Evolutionary conservation across 768 basidiomycete species (phyloP).

Genomic region (Dioszegia crocea): DNA sequence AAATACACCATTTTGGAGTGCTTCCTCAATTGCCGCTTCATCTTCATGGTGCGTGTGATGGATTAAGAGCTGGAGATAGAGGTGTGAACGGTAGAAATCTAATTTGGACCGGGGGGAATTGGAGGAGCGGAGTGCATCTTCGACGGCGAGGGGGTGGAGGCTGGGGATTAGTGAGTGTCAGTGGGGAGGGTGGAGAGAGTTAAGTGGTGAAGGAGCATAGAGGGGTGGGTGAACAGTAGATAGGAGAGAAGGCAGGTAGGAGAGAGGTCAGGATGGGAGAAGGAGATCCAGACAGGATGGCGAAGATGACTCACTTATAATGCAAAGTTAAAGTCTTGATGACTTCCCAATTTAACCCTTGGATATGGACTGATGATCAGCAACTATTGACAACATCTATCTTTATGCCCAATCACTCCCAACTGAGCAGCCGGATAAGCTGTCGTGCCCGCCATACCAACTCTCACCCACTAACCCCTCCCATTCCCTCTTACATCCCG

Average conservation of each 20-base stretch:
- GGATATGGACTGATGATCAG: constrained; percentile 30
- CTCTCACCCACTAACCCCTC: no score
- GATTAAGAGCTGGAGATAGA: constrained; percentile 45
- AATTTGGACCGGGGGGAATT: constrained; percentile 48
- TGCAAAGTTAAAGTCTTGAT: constrained; percentile 44
- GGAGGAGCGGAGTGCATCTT: constrained; percentile 43
- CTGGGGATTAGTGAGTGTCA: constrained; percentile 10
- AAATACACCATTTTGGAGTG: background rate
- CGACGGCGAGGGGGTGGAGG: constrained; percentile 47
- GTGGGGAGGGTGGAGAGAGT: background rate
- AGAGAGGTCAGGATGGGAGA: no score
- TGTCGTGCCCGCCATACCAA: no score
- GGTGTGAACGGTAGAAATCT: constrained; percentile 48
- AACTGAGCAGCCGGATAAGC: no score
- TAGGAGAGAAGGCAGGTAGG: no score
- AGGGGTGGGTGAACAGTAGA: no score
- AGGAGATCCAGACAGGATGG: background rate
- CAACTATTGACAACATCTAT: no score
- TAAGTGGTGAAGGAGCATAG: no score
- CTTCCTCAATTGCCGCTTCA: constrained; percentile 9
- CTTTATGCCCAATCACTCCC: no score
- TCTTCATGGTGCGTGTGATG: constrained; percentile 43
- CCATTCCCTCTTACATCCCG: no score
- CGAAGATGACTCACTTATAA: constrained; percentile 27
- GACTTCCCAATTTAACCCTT: constrained; percentile 47